Evolutionary conservation across 805 yeast species (phyloP).

Genomic region (Wickerhamiella bombiphila): DNA sequence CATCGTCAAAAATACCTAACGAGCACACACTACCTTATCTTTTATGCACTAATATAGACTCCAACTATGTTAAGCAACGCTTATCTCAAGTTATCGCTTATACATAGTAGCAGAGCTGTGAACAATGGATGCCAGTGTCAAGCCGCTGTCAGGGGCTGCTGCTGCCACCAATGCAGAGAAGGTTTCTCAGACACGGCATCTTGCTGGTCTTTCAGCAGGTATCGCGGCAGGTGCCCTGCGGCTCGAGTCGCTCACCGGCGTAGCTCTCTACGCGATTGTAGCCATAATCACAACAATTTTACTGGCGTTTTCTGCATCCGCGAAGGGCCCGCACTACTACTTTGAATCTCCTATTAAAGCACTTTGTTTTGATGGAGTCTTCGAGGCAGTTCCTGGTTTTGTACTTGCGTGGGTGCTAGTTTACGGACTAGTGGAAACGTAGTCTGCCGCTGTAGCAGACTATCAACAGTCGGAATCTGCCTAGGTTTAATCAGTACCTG

Average conservation of each 20-base stretch:
- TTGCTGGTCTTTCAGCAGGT: constrained; percentile 37
- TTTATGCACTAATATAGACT: too few species aligned
- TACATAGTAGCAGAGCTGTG: not conserved
- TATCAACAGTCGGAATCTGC: too few species aligned
- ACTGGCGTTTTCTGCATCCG: constrained; percentile 2
- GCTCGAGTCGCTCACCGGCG: constrained; percentile 36
- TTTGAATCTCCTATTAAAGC: constrained; percentile 5
- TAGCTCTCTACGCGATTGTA: constrained; percentile 28
- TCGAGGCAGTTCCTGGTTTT: constrained; percentile 14
- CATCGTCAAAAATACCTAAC: too few species aligned
- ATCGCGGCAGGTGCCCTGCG: constrained; percentile 41
- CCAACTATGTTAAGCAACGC: too few species aligned
- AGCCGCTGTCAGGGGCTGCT: not conserved
- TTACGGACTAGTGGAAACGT: constrained; percentile 13
- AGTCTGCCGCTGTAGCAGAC: too few species aligned
- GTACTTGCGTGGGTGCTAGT: constrained; percentile 17
- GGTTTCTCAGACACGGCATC: constrained; percentile 26
- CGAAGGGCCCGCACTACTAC: constrained; percentile 4
- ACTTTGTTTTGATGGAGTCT: constrained; percentile 8
- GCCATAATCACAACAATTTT: constrained; percentile 20
- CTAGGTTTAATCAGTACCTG: too few species aligned
- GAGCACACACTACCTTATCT: too few species aligned
- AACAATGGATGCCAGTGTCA: not conserved
- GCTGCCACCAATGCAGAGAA: constrained; percentile 4
- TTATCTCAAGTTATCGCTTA: too few species aligned